Base-by-base conservation (phyloP, 352 stramenopile genomes). In the Plasmopara viticola region DNA sequence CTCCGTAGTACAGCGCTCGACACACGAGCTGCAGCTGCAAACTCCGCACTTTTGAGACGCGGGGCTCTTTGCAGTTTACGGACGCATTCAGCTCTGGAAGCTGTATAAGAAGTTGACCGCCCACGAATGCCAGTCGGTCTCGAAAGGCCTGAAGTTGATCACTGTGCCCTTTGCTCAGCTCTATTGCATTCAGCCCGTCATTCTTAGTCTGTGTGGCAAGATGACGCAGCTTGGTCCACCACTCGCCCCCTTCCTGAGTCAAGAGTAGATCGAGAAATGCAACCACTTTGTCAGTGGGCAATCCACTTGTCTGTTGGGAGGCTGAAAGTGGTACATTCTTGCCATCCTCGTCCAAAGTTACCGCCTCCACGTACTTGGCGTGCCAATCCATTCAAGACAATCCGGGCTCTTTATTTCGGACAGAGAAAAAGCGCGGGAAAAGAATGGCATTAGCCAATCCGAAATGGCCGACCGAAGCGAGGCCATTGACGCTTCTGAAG, bases 11-110 rank as follows among this genome's bases (percentile, higher is more conserved):
- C 25, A 87, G 48, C 45, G 87, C 45, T 2, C 80, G 72, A 44
- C 62, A 83, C 12, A 90, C 51, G 25, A 84, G 53, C 48, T 94
- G 78, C 9, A 94, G 51, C 52, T 90, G 72, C 17, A 94, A 60
- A 28, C 74, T 46, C 8, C 67, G 60, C 44, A 90, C 54, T 69
- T 78, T 86, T 10, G 67, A 47, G 13, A 48, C 35, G 8, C 60
- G 66, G n/a, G 67, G 47, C 2, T 67, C 56, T 8, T 71, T 58
- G n/a, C 48, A 58, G 48, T 48, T 60, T 41, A 61, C 42, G 5
- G 49, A 45, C 17, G 56, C 58, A 34, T 64, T 67, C 50, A 81
- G 31, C 53, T 74, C 53, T 9, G 59, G 46, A 9, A 76, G 17
- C 5, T 51, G 31, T 4, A 76, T 41, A 9, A 73, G 9, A 8